These are phyloP conservation scores for Smallanthus sonchifolius DNA, from an alignment of 129 eudicot genomes.

Conservation along the genomic window DNA sequence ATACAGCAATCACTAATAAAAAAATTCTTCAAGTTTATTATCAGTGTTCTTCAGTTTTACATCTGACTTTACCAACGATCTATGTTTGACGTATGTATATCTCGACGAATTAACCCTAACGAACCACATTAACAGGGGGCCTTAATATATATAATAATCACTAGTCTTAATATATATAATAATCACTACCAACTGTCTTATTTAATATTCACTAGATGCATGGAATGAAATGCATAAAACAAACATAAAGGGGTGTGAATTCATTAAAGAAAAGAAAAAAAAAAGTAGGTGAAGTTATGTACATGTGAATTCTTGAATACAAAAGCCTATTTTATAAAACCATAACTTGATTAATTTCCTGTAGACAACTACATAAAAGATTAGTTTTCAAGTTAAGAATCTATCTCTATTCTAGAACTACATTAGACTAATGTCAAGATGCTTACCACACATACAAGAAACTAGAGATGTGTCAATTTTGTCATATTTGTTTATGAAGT, in stretches of 20 bases:
- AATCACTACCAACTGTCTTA: not conserved
- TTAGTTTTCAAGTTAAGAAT: conserved; percentile 17
- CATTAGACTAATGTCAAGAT: conserved; percentile 13
- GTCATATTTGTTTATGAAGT: no score
- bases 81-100: no score
- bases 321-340: conserved; percentile 9
- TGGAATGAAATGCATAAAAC: conserved; percentile 7
- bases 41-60: no score
- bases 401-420: conserved; percentile 3
- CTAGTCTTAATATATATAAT: not conserved
- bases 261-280: not conserved
- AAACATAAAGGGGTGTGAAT: not conserved
- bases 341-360: not conserved
- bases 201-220: not conserved
- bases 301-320: conserved; percentile 14
- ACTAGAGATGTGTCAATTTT: not conserved
- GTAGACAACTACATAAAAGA: not conserved
- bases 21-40: no score
- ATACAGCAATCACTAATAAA: no score
- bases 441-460: not conserved
- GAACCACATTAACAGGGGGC: not conserved
- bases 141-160: no score
- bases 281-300: no score
- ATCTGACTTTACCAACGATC: no score
- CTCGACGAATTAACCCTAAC: no score